phyloP scores from a whole-genome alignment of 768 basidiomycete genomes.

The Aureoboletus auriporus region DNA sequence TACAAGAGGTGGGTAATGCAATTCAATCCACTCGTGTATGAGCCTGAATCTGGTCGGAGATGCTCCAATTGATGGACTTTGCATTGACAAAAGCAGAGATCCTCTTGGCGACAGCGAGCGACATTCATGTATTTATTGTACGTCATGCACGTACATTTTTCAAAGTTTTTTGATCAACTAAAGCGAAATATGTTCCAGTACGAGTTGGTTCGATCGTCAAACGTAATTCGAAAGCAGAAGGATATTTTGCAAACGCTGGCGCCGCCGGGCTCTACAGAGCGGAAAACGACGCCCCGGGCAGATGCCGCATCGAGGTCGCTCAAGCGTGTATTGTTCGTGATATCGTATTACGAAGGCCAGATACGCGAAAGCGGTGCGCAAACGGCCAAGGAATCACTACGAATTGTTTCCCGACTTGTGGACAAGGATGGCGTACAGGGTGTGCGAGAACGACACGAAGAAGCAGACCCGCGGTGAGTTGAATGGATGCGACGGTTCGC shows the following conservation, averaged over 20 bases:
- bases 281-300: constrained; percentile 23
- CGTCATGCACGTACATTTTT: constrained; percentile 21
- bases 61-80: constrained; percentile 50
- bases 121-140: constrained; percentile 61
- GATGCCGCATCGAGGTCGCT: constrained; percentile 38
- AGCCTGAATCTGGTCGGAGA: constrained; percentile 30
- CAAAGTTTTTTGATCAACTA: neutral
- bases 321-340: constrained; percentile 38
- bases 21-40: neutral
- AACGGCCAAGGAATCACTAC: constrained; percentile 54
- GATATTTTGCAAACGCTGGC: constrained; percentile 40
- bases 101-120: constrained; percentile 49
- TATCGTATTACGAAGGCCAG: constrained; percentile 54
- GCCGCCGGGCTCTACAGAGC: constrained; percentile 25
- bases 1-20: constrained; percentile 45
- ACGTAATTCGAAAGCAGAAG: constrained; percentile 45
- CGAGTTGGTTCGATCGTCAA: constrained; percentile 57
- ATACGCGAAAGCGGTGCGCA: constrained; percentile 39
- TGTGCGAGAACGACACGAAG: constrained; percentile 29
- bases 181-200: constrained; percentile 39
- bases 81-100: constrained; percentile 48
- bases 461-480: constrained; percentile 46
- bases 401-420: constrained; percentile 54
- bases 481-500: constrained; percentile 1
- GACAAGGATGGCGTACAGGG: constrained; percentile 57